Evolutionary conservation across 129 eudicot genomes (phyloP), one percentile per base, ranked within the genome.

Genomic region (Smallanthus sonchifolius): DNA sequence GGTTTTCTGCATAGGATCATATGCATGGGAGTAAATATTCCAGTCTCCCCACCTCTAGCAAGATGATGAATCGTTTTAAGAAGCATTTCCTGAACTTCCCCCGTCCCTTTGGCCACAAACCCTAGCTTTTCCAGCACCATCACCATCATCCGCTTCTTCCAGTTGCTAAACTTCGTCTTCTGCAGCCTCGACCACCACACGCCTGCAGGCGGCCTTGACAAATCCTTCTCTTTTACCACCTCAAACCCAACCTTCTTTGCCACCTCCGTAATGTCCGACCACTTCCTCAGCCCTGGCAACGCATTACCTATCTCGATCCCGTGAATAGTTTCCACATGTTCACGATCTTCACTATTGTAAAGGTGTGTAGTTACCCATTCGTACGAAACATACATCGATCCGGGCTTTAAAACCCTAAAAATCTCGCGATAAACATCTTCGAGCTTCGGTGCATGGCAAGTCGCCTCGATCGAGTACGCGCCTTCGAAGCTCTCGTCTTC

Each of bases 51-150:
- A 0, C 96, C 98, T 69, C 82, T 83, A 3, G 90, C 79, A 36
- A 92, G 80, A 73, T 84, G 81, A 82, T 87, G 92, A n/a, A 91
- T 96, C 14, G 98, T 92, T 64, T 77, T 79, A 47, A 89, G 84
- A 75, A 92, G 84, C 97, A 92, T 92, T 80, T 92, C 89, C 48
- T 92, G 97, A 74, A 92, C 96, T 83, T 92, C 97, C 7, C 84
- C 86, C 0, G 84, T 80, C 1, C 96, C 98, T 65, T 92, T 89
- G 0, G 98, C 96, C 0, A 96, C 98, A 73, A 92, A 81, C n/a
- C 95, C 92, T 2, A 92, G 42, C 42, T 81, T 81, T 2, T 89
- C 77, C 2, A 92, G 90, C 55, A 92, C 76, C 38, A 80, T 81
- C 0, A 92, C 90, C 30, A 92, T 28, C 35, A 89, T 69, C 68